Evolutionary conservation across 108 stramenopile species (phyloP), one percentile per base, ranked within the genome.

Genomic region (Aurantiochytrium sp.): DNA sequence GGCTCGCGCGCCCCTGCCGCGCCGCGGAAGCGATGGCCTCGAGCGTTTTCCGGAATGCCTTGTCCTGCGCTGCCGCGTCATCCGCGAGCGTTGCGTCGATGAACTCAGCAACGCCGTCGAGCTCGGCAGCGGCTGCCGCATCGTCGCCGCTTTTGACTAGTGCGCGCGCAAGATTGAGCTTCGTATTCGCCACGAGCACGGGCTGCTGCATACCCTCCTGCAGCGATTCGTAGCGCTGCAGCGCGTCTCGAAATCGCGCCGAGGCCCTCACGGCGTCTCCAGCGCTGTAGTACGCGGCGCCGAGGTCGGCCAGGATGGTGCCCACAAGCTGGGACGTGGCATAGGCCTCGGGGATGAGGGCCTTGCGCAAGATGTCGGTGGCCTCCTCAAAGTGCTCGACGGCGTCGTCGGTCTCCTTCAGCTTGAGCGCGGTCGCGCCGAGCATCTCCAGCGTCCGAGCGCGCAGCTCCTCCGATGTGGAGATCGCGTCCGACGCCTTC

Each of bases 341-440:
- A 30, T 22, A 48, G 6, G 73, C 73, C 8, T 37, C 24, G 21
- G 39, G 39, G 17, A 6, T 41, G 1, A 81, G 45, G 15, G 1
- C 73, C 2, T 48, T 81, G 42, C 24, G 27, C 6, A 81, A 30
- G 32, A 81, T 81, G 45, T 81, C 73, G 21, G 32, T 5, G 24
- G 73, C 73, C 45, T 81, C 73, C 12, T 41, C 42, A 48, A 48
- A 81, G 45, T 81, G 73, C 73, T 81, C 73, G 2, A 81, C 32
- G 39, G 73, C 73, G 27, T 41, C 45, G 21, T 81, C 39, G 2
- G 24, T 1, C 17, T 81, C 2, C 42, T 27, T 41, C 6, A 2
- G 24, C 42, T 81, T 41, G 1, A 27, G 39, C 6, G 73, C 73
- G 10, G 42, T 48, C 6, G 73, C 73, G 0, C 42, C 73, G 12